Conservation (phyloP, 108 stramenopile species). For the Skeletonema costatum region DNA sequence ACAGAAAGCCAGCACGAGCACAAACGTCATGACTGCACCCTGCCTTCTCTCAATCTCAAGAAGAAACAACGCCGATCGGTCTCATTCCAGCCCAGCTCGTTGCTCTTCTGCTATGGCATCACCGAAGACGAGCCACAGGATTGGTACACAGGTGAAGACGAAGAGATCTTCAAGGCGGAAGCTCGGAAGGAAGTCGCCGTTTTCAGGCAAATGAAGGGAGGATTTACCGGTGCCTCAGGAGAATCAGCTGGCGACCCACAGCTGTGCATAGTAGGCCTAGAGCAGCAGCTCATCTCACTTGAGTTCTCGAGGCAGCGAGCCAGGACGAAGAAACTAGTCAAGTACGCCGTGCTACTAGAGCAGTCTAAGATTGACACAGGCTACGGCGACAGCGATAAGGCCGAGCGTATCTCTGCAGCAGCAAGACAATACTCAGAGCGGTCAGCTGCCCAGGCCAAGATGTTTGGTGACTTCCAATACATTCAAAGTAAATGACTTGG, state of each 20-base stretch:
- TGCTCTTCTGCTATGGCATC: background rate
- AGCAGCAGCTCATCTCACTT: constrained; percentile 1
- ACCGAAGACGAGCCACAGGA: background rate
- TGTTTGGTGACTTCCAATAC: constrained; percentile 3
- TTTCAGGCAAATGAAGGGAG: background rate
- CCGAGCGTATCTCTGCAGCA: background rate
- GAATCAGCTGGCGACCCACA: background rate
- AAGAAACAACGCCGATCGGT: constrained; percentile 1
- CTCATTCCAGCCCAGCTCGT: background rate
- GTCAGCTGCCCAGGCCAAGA: background rate
- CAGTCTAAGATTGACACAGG: background rate
- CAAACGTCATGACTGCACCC: background rate
- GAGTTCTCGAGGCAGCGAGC: background rate
- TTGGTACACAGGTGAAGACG: background rate
- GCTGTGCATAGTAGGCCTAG: constrained; percentile 2
- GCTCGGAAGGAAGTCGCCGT: background rate
- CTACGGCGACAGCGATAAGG: too few species aligned
- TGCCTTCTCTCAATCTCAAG: background rate
- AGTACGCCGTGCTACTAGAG: background rate
- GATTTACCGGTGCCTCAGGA: background rate
- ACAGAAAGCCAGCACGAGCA: background rate
- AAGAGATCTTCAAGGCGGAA: background rate
- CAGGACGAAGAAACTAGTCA: background rate
- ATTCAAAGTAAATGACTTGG: background rate
- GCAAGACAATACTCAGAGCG: background rate